Evolutionary conservation across 441 rosid genomes (phyloP).

Genomic region (Pelargonium myrrhifolium): DNA sequence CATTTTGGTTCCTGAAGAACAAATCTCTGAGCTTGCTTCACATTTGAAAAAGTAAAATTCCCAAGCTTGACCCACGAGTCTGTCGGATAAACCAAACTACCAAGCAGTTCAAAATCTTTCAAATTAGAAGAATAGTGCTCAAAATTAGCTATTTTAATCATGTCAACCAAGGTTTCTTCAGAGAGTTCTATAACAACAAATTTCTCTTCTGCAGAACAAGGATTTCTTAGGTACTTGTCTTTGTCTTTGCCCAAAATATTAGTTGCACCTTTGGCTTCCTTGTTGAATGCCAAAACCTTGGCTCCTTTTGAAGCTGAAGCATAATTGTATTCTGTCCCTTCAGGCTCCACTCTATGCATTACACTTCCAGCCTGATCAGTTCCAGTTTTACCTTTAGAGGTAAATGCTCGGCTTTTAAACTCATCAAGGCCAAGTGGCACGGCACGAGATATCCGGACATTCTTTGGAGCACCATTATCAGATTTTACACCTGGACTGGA

Average conservation of each 20-base stretch:
- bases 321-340: slow-evolving; percentile 75
- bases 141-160: slow-evolving; percentile 72
- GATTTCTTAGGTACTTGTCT: slow-evolving; percentile 91
- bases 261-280: slow-evolving; percentile 88
- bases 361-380: slow-evolving; percentile 55
- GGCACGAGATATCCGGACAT: slow-evolving; percentile 43
- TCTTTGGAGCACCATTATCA: slow-evolving; percentile 30
- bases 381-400: slow-evolving; percentile 47
- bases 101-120: slow-evolving; percentile 69
- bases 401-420: slow-evolving; percentile 61
- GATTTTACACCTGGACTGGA: slow-evolving; percentile 27
- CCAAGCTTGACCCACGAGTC: slow-evolving; percentile 69
- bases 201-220: slow-evolving; percentile 87
- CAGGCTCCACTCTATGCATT: slow-evolving; percentile 77
- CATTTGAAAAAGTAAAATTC: slow-evolving; percentile 71
- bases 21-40: slow-evolving; percentile 61
- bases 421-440: slow-evolving; percentile 75
- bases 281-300: slow-evolving; percentile 67
- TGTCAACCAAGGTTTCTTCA: slow-evolving; percentile 91
- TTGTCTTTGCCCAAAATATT: slow-evolving; percentile 67
- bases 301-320: slow-evolving; percentile 89
- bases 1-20: slow-evolving; percentile 60
- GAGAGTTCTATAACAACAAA: slow-evolving; percentile 75
- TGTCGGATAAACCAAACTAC: slow-evolving; percentile 76
- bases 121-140: slow-evolving; percentile 88